Evolutionary conservation across 2,329 filamentous ascomycete genomes (phyloP), one percentile per base, ranked within the genome.

Genomic region (Nigrospora sphaerica): DNA sequence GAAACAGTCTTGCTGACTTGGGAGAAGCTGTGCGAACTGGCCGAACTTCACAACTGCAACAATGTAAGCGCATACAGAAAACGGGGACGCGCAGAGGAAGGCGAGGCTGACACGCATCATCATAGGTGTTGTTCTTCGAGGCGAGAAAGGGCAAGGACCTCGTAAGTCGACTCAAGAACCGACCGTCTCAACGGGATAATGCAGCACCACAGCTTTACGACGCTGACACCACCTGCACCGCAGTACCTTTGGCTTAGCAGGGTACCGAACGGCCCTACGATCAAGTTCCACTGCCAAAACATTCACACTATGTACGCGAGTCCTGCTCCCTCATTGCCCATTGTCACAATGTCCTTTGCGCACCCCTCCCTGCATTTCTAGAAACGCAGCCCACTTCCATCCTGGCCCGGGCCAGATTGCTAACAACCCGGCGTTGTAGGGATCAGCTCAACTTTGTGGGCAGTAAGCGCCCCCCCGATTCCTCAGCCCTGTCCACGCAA

Each of bases 91-190:
- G 23, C 23, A 28, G 23, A 28, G 2, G 23, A 28, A 28, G 23
- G 10, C 23, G 7, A 28, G 23, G 23, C 50, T 52, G 18, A 50
- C 50, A 46, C 48, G 48, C 19, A 46, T 50, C 37, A 9, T 40
- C 14, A 3, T 17, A 41, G 88, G 79, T 91, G 49, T 78, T 96
- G 51, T 98, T 95, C 72, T 95, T 96, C 63, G 92, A 98, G 71
- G 91, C 91, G 39, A 79, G 91, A 50, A 98, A 97, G 69, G 88
- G 86, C 49, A 85, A 95, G 69, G 93, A 97, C 73, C 74, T 97
- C 17, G 39, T 41, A 32, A 28, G 39, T 31, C 19, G 31, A 39
- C 17, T 4, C 17, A 39, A n/a, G 19, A 3, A 17, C 16, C 23
- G 2, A 3, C 17, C 12, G 17, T 10, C 7, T 28, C 23, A 10